phyloP scores from a whole-genome alignment of 495 filamentous ascomycete genomes.

The Penicillium antarcticum region DNA sequence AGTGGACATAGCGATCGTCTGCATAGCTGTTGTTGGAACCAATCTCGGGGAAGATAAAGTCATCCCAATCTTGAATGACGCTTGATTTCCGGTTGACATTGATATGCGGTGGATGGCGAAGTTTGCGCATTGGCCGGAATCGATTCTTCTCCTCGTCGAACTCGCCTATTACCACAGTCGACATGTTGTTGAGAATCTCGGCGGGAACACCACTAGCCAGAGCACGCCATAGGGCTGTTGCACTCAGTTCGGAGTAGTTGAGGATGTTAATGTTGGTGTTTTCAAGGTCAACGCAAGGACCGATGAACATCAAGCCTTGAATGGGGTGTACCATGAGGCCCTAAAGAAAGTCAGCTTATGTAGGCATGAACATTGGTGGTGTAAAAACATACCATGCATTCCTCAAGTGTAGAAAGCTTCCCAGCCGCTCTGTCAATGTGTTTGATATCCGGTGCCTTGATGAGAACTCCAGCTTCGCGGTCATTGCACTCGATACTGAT shows the following conservation, averaged over 20 bases:
- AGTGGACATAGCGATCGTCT: no score
- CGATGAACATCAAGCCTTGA: neutral
- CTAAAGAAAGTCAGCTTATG: neutral
- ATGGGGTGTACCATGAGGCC: slow-evolving; percentile 4
- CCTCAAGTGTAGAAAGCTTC: neutral
- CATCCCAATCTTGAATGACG: slow-evolving; percentile 20
- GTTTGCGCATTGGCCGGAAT: neutral
- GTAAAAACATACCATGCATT: slow-evolving; percentile 1
- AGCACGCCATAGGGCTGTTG: slow-evolving; percentile 3
- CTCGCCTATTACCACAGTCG: neutral
- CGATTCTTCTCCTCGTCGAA: neutral
- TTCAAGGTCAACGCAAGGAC: neutral
- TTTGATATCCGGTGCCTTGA: neutral
- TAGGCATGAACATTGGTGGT: neutral
- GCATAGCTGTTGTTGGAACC: slow-evolving; percentile 8
- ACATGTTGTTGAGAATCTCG: neutral
- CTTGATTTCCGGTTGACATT: neutral
- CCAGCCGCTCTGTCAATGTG: neutral
- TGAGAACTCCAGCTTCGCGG: neutral
- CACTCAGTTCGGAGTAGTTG: slow-evolving; percentile 4
- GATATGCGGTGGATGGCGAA: slow-evolving; percentile 1
- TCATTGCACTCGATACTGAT: no score
- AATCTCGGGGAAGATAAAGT: slow-evolving; percentile 21
- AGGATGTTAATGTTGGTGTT: slow-evolving; percentile 1
- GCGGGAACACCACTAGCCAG: neutral